Evolutionary conservation across 495 filamentous ascomycete genomes (phyloP).

Genomic region (Immersiella caudata): DNA sequence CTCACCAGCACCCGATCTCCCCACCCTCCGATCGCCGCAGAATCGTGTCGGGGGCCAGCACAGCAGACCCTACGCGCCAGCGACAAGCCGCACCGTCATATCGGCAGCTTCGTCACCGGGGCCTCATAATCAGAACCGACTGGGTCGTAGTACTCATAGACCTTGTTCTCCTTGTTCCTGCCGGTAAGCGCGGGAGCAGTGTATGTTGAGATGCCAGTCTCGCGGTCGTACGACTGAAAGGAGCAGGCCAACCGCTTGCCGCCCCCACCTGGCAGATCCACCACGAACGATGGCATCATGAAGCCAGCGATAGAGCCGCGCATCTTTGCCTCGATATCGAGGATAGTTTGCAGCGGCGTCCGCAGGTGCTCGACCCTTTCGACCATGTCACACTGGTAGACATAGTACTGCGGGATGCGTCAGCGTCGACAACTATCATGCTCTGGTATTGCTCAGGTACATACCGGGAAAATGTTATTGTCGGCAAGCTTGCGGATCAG

Average conservation of each 20-base stretch:
- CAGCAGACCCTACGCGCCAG: neutral
- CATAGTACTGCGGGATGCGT: constrained; percentile 51
- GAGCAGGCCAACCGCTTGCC: constrained; percentile 60
- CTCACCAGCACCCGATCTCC: neutral
- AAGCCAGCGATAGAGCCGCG: constrained; percentile 62
- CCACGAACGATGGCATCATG: constrained; percentile 61
- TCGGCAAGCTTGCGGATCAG: constrained; percentile 57
- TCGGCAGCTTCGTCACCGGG: neutral
- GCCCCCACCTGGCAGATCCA: constrained; percentile 63
- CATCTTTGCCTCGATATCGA: constrained; percentile 56
- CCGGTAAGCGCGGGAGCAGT: constrained; percentile 55
- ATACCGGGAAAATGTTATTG: constrained; percentile 57
- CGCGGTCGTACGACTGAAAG: constrained; percentile 53
- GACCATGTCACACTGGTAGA: constrained; percentile 64
- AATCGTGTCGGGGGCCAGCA: neutral
- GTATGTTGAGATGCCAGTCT: constrained; percentile 55
- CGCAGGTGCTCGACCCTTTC: constrained; percentile 60
- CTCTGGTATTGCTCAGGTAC: constrained; percentile 17
- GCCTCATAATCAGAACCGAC: constrained; percentile 25
- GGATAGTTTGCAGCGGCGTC: constrained; percentile 58
- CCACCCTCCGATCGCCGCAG: neutral
- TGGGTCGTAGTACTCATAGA: constrained; percentile 62
- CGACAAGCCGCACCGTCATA: neutral
- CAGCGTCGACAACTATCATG: constrained; percentile 13
- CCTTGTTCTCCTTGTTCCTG: constrained; percentile 46